A percentile compares a stretch with the other conserved stretches of the same genome.
Conservation (phyloP, 305 asterid species). For the Lippia alba region DNA sequence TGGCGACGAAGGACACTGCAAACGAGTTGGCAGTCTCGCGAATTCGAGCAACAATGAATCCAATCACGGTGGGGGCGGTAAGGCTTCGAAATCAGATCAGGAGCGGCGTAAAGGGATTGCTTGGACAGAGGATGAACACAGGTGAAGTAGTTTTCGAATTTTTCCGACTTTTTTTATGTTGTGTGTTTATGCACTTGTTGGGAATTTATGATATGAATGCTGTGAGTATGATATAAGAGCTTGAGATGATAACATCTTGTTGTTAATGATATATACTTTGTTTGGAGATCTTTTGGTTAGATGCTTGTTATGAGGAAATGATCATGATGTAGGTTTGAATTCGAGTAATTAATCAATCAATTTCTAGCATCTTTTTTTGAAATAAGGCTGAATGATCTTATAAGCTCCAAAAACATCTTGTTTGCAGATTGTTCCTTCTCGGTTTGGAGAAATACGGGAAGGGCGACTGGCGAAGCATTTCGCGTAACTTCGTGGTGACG, state of each 20-base stretch:
- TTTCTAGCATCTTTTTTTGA: too few species aligned
- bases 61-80: conserved; percentile 51
- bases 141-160: conserved; percentile 45
- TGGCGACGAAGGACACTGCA: conserved; percentile 52
- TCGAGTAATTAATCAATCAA: too few species aligned
- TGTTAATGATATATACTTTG: too few species aligned
- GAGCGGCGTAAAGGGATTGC: conserved; percentile 98
- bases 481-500: conserved; percentile 84
- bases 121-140: conserved; percentile 98
- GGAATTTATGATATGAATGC: background rate
- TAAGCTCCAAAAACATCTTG: too few species aligned
- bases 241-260: too few species aligned
- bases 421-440: conserved; percentile 73
- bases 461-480: conserved; percentile 94
- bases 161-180: background rate
- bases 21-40: conserved; percentile 57
- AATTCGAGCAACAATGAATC: conserved; percentile 48
- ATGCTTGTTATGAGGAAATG: too few species aligned
- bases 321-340: too few species aligned
- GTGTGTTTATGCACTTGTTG: background rate
- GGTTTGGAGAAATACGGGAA: conserved; percentile 87
- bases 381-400: too few species aligned
- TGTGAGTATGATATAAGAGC: background rate
- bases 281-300: too few species aligned
- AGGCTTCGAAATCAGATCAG: conserved; percentile 72